Base-by-base conservation (phyloP, 148 eudicot genomes). In the Cornus kousa region DNA sequence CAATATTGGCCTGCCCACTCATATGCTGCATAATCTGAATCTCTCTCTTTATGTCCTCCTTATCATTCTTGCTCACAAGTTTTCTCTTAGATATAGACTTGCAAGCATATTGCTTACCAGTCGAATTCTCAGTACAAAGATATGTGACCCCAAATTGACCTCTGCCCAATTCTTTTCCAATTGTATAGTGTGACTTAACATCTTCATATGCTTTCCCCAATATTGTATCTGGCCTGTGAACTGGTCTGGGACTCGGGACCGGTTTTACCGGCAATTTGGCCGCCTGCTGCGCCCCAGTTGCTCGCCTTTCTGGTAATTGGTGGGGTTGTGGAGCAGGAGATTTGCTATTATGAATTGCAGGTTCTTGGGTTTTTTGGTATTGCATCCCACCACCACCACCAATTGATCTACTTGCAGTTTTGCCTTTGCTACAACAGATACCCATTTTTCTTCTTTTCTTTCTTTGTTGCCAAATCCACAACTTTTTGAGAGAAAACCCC, bases 11-110 rank as follows among this genome's bases (percentile, higher is more conserved):
- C 20, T 93, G 97, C 64, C 97, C 93, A 82, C 97, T 93, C 87
- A 93, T 48, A 86, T 93, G 97, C 77, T 93, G 97, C 97, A 93
- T 93, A 28, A 93, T 83, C 87, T 90, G 93, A 80, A 93, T 87
- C 85, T 93, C 97, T 23, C 95, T 88, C 73, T 79, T 88, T 95
- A 93, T 91, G 77, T 93, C 97, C 74, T 91, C 97, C 76, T 84
- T 90, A 79, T 93, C 97, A 79, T 85, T 85, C 66, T 67, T 91
- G 1, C 88, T 91, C 7, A 86, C 91, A 75, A 93, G 90, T 81
- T 93, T 93, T 84, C 83, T 91, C 72, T 93, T 93, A 0, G 97
- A 88, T 68, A 93, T 93, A 22, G 92, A 91, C 55, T 93, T 93
- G 69, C 97, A 93, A 57, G 97, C 97, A 77, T 81, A 90, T 50